Evolutionary conservation across 306 rosid genomes (phyloP).

Genomic region (Rubus parviflorus): DNA sequence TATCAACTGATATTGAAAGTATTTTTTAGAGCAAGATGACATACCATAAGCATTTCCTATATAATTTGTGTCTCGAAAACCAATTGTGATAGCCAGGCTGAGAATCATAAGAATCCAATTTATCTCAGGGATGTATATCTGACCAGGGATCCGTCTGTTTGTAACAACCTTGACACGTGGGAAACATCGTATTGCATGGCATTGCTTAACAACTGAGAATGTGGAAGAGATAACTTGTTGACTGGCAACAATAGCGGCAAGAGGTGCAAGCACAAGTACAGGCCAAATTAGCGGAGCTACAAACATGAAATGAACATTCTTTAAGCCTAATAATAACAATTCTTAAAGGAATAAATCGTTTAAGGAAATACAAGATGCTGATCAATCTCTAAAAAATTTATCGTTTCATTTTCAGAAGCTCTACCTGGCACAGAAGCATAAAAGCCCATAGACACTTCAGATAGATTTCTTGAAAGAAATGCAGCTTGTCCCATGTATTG

Average conservation of each 20-base stretch:
- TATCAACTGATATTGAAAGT: not conserved
- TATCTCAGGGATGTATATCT: conserved; percentile 81
- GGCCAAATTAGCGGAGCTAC: conserved; percentile 81
- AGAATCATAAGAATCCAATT: conserved; percentile 81
- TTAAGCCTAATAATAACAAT: conserved; percentile 19
- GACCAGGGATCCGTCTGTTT: conserved; percentile 82
- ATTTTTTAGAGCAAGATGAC: conserved; percentile 19
- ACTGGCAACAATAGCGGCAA: conserved; percentile 69
- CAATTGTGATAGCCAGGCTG: conserved; percentile 63
- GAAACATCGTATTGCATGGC: conserved; percentile 77
- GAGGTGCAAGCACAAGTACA: conserved; percentile 59
- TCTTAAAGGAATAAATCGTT: not conserved
- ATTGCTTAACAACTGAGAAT: conserved; percentile 69
- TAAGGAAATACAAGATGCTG: conserved; percentile 1
- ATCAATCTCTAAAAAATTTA: not conserved
- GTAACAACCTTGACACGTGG: conserved; percentile 82
- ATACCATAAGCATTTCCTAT: conserved; percentile 77
- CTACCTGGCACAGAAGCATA: conserved; percentile 86
- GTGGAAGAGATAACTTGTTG: conserved; percentile 73
- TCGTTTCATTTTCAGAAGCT: conserved; percentile 32
- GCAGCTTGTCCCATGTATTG: conserved; percentile 98
- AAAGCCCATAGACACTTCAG: conserved; percentile 65
- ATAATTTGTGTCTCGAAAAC: conserved; percentile 47
- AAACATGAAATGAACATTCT: conserved; percentile 42
- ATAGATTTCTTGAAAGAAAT: conserved; percentile 73